These are phyloP conservation scores for Candida easanensis DNA, from an alignment of 805 yeast genomes.

Conservation along the genomic window DNA sequence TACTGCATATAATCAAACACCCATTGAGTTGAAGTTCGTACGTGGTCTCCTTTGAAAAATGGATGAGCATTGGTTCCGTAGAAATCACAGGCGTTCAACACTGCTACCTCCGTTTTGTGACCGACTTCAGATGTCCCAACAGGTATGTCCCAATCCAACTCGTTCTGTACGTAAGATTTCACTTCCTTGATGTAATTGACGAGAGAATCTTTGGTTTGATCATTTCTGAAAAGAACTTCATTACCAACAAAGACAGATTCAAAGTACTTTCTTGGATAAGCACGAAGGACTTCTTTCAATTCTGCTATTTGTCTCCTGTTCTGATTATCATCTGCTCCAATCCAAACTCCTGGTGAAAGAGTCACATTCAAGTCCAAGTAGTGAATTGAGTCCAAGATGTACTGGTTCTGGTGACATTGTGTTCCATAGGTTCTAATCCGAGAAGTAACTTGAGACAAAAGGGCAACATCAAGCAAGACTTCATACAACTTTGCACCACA, in stretches of 20 bases:
- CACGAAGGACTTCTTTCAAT: constrained; percentile 40
- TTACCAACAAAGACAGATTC: constrained; percentile 58
- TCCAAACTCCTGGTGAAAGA: constrained; percentile 62
- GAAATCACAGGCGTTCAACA: constrained; percentile 48
- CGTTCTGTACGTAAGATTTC: constrained; percentile 34
- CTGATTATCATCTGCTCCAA: constrained; percentile 41
- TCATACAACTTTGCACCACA: constrained; percentile 51
- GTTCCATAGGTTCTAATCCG: constrained; percentile 58
- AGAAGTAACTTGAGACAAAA: constrained; percentile 55
- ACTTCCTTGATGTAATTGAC: constrained; percentile 41
- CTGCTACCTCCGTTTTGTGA: constrained; percentile 37
- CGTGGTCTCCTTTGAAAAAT: constrained; percentile 58
- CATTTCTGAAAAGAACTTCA: constrained; percentile 58
- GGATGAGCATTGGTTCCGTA: constrained; percentile 68
- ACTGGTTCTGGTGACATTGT: constrained; percentile 56
- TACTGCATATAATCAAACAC: constrained; percentile 43
- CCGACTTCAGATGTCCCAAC: constrained; percentile 67
- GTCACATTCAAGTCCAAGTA: constrained; percentile 52
- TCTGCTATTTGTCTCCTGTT: constrained; percentile 45
- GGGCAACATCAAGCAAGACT: constrained; percentile 52
- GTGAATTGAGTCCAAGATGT: constrained; percentile 50
- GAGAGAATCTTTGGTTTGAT: constrained; percentile 37
- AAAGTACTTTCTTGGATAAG: constrained; percentile 44
- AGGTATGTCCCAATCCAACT: constrained; percentile 39
- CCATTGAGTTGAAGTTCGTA: constrained; percentile 50